Evolutionary conservation across 2,329 filamentous ascomycete genomes (phyloP).

Genomic region (Elsinoe fawcettii): DNA sequence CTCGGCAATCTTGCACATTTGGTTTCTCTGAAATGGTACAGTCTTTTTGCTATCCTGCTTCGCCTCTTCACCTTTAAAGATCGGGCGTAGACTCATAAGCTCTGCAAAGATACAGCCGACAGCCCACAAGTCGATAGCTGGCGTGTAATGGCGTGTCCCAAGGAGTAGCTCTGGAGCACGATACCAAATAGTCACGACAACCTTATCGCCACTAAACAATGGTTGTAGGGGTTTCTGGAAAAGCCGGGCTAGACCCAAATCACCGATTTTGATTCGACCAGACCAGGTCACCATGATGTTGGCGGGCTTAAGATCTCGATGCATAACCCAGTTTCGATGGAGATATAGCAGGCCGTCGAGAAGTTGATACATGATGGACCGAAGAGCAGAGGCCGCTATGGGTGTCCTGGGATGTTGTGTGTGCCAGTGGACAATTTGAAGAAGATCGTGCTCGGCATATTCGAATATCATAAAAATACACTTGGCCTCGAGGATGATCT

Average conservation of each 20-base stretch:
- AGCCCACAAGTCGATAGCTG: conserved; percentile 95
- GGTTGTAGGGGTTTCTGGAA: conserved; percentile 92
- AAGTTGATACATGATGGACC: conserved; percentile 91
- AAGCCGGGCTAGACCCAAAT: conserved; percentile 81
- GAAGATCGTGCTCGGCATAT: conserved; percentile 92
- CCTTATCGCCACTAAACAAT: conserved; percentile 89
- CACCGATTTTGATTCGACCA: conserved; percentile 89
- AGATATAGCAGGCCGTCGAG: conserved; percentile 92
- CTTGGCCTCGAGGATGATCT: conserved; percentile 97
- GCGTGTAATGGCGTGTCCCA: conserved; percentile 91
- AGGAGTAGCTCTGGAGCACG: conserved; percentile 88
- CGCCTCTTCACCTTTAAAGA: conserved; percentile 97
- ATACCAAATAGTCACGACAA: conserved; percentile 99
- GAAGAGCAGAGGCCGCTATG: conserved; percentile 81
- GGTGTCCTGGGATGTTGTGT: conserved; percentile 79
- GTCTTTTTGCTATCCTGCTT: conserved; percentile 99
- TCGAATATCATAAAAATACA: conserved; percentile 99
- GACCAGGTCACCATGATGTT: conserved; percentile 96
- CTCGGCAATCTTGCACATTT: conserved; percentile 98
- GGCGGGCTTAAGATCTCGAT: conserved; percentile 92
- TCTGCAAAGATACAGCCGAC: conserved; percentile 98
- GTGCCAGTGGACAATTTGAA: conserved; percentile 98
- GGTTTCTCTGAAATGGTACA: conserved; percentile 92
- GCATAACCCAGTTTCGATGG: conserved; percentile 93
- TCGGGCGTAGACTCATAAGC: conserved; percentile 77